Conservation (phyloP, 2,329 filamentous ascomycete species). For the Diaporthe vaccinii region DNA sequence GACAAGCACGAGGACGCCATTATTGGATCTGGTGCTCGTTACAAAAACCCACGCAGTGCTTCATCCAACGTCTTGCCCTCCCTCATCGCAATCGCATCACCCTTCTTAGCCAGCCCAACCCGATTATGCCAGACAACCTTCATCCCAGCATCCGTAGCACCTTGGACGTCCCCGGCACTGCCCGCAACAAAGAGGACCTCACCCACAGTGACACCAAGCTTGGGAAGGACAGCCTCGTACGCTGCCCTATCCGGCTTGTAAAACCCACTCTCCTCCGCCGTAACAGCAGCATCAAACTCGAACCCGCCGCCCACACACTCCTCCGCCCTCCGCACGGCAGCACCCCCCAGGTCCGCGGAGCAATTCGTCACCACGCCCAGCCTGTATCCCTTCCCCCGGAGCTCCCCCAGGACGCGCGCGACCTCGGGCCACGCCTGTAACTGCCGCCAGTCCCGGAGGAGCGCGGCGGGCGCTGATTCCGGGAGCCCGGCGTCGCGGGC, state of each 20-base stretch:
- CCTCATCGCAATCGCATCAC: conserved; percentile 44
- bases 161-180: conserved; percentile 56
- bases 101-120: conserved; percentile 47
- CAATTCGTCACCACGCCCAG: conserved; percentile 57
- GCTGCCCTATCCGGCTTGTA: conserved; percentile 54
- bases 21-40: not conserved
- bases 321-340: conserved; percentile 42
- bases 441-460: conserved; percentile 48
- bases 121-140: conserved; percentile 56
- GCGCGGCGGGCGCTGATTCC: conserved; percentile 45
- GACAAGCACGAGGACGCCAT: not conserved
- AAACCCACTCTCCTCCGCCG: conserved; percentile 56
- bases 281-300: conserved; percentile 51
- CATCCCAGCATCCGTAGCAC: conserved; percentile 54
- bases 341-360: conserved; percentile 49
- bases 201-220: conserved; percentile 45
- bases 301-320: conserved; percentile 34
- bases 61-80: conserved; percentile 46
- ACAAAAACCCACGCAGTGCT: conserved; percentile 42
- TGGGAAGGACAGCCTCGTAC: conserved; percentile 50
- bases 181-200: conserved; percentile 55
- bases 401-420: conserved; percentile 11
- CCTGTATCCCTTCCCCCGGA: conserved; percentile 48
- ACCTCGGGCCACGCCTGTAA: conserved; percentile 44
- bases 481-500: conserved; percentile 50